A percentile compares a stretch with the other conserved stretches of the same genome.
Conservation (phyloP, 768 basidiomycete genomes). For the Mycena vitilis region DNA sequence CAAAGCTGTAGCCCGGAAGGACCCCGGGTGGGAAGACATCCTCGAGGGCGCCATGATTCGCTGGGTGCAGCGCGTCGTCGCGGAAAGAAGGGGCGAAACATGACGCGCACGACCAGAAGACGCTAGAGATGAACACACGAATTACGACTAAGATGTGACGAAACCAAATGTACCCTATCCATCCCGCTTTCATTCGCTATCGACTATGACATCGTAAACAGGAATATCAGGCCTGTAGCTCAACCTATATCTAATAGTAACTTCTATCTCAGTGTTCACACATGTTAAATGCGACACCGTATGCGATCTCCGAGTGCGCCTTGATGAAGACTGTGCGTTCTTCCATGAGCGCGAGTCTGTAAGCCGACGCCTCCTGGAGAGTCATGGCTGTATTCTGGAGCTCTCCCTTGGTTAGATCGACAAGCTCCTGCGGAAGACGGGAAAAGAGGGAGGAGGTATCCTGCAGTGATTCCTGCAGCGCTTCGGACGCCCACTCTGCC, state of each 20-base stretch:
- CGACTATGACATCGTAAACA: constrained; percentile 3
- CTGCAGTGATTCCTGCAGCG: constrained; percentile 18
- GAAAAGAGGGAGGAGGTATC: neutral
- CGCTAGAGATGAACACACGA: neutral
- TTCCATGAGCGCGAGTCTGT: constrained; percentile 35
- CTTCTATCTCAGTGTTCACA: neutral
- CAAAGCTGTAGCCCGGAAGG: constrained; percentile 75
- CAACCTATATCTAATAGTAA: constrained; percentile 1
- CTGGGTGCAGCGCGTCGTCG: constrained; percentile 78
- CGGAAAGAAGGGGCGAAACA: constrained; percentile 66
- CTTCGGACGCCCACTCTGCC: constrained; percentile 40
- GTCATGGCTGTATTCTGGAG: constrained; percentile 13
- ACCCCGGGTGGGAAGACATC: constrained; percentile 86
- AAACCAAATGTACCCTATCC: constrained; percentile 9
- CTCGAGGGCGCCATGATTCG: constrained; percentile 68
- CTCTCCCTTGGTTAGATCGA: constrained; percentile 13
- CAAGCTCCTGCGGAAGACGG: constrained; percentile 26
- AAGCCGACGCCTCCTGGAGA: constrained; percentile 27
- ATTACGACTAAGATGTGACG: neutral
- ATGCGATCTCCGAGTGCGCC: too few relatives aligned
- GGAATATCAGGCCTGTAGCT: constrained; percentile 23
- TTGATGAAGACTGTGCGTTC: constrained; percentile 32
- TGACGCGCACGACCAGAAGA: constrained; percentile 10
- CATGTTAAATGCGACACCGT: neutral
- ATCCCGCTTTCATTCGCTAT: constrained; percentile 21